These are phyloP conservation scores for Cryptococcus hybrid DNA, from an alignment of 1,284 basidiomycete species.

Conservation along the genomic window DNA sequence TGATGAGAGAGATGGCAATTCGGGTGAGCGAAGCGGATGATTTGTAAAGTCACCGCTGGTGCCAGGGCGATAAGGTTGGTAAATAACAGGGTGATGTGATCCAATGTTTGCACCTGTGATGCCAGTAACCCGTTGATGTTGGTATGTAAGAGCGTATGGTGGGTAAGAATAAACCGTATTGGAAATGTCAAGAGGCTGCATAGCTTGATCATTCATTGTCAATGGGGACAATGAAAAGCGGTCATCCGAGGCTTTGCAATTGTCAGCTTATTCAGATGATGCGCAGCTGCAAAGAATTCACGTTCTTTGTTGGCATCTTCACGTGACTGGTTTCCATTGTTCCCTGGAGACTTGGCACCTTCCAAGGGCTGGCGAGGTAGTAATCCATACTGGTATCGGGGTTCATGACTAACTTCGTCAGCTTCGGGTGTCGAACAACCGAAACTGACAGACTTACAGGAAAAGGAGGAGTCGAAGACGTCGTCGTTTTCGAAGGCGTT, in stretches of 20 bases:
- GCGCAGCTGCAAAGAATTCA: background rate
- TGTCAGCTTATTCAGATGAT: background rate
- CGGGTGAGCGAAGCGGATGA: background rate
- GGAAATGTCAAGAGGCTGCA: background rate
- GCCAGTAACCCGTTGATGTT: background rate
- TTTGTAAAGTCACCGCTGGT: conserved; percentile 11
- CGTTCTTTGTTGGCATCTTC: background rate
- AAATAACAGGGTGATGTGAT: conserved; percentile 4
- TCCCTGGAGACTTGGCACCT: background rate
- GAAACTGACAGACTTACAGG: conserved; percentile 6
- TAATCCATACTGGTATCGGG: conserved; percentile 12
- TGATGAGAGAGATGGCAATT: conserved; percentile 7
- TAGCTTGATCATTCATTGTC: conserved; percentile 6
- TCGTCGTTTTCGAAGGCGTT: conserved; percentile 10
- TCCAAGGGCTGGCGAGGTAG: conserved; percentile 10
- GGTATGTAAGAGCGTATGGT: conserved; percentile 11
- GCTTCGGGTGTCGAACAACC: background rate
- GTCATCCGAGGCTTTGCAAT: too few species aligned
- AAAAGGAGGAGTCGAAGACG: conserved; percentile 16
- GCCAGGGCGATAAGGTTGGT: conserved; percentile 15
- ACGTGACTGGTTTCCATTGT: background rate
- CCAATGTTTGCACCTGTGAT: background rate
- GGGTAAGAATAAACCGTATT: conserved; percentile 5
- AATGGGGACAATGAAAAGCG: conserved; percentile 8
- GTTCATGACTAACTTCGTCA: conserved; percentile 4